Conservation (phyloP, 345 rosid genomes). For the Eucalyptus marginata region DNA sequence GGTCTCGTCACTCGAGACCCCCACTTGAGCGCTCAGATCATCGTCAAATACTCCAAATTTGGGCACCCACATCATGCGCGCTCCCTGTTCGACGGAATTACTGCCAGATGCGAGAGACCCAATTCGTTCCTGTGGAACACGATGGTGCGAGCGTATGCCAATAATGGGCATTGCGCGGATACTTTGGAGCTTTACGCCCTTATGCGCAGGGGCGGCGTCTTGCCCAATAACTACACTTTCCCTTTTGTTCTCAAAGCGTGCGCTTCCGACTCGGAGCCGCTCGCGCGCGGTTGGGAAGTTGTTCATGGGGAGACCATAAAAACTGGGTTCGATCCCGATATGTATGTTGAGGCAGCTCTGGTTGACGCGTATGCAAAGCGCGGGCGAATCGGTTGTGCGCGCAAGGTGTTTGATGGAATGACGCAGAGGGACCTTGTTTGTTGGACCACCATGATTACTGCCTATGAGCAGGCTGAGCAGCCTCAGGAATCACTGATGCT, state of each 20-base stretch:
- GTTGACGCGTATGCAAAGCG: constrained; percentile 34
- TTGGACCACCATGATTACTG: constrained; percentile 48
- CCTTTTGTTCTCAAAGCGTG: constrained; percentile 34
- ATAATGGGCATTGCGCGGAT: constrained; percentile 13
- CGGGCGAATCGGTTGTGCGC: constrained; percentile 9
- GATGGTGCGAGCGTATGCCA: constrained; percentile 38
- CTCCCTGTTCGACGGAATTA: constrained; percentile 13
- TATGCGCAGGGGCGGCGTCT: constrained; percentile 22
- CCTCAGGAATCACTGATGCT: constrained; percentile 24
- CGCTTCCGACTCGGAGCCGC: constrained; percentile 15
- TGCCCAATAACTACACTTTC: constrained; percentile 45
- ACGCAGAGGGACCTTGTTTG: constrained; percentile 41
- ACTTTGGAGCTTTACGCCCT: constrained; percentile 21
- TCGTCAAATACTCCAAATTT: constrained; percentile 20
- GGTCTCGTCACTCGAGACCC: constrained; percentile 8
- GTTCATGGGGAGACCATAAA: constrained; percentile 32
- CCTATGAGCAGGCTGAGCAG: constrained; percentile 24
- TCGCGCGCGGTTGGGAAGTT: constrained; percentile 12
- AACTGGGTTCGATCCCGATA: constrained; percentile 38
- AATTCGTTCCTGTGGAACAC: constrained; percentile 38
- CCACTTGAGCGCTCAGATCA: constrained; percentile 26
- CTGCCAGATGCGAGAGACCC: not conserved
- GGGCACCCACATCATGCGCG: constrained; percentile 9
- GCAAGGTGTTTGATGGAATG: constrained; percentile 55
- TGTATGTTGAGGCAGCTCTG: constrained; percentile 49